Evolutionary conservation across 371 early-diverging fungal species (phyloP), one percentile per base, ranked within the genome.

Genomic region (Synchytrium microbalum): DNA sequence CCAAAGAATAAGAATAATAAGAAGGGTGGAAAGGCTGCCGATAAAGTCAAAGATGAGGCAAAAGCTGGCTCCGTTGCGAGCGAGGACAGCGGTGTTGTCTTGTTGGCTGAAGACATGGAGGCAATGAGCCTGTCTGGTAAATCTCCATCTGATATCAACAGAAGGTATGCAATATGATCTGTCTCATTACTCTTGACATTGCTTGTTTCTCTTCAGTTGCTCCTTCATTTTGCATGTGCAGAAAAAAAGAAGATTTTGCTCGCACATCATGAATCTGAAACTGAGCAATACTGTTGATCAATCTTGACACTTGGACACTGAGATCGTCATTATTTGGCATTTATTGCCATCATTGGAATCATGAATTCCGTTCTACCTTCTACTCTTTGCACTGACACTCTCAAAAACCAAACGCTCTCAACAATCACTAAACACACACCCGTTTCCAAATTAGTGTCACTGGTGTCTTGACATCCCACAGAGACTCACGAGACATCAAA

Each of bases 391-490:
- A n/a, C n/a, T n/a, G n/a, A n/a, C n/a, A n/a, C n/a, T n/a, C n/a
- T n/a, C n/a, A n/a, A n/a, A n/a, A n/a, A n/a, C 19, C 46, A 38
- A 19, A 38, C 19, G 46, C 46, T 10, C 10, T 19, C 19, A 19
- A 19, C 5, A 5, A 19, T 19, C 19, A 38, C 46, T 38, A 10
- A 5, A 10, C 46, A 38, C 46, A 38, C 46, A 5, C 19, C 46
- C 46, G 10, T 10, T 19, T 10, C 46, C 77, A 79, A 71, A 89
- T 96, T 70, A 89, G 88, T 64, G 85, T 88, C 24, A 88, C 95
- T 58, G 98, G 97, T 75, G 93, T 96, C 29, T 83, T 95, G 54
- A 88, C 95, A n/a, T 94, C 96, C 19, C 89, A 91, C 69, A 86
- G 86, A 69, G 84, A 86, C 72, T 91, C 93, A 23, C 81, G 96